phyloP scores from a whole-genome alignment of 176 grass and related monocot species.

The Hsuehochloa calcarea region DNA sequence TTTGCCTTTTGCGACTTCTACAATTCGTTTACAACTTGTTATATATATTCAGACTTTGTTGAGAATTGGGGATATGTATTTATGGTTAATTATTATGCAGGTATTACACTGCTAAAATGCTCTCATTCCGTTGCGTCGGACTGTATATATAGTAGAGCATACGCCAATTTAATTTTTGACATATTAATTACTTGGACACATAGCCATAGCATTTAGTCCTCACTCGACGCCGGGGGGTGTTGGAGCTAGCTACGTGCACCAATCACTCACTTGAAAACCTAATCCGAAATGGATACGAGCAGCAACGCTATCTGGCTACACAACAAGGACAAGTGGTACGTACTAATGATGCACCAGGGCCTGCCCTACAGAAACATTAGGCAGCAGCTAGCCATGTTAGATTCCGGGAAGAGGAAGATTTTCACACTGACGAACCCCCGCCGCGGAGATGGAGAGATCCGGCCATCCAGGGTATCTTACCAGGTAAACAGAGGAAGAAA shows the following conservation, averaged over 20 bases:
- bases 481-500: too few species aligned
- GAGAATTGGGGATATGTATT: neutral
- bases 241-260: too few species aligned
- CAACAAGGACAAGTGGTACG: neutral
- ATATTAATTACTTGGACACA: too few species aligned
- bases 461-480: too few species aligned
- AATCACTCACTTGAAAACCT: too few species aligned
- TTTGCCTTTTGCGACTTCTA: neutral
- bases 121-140: too few species aligned
- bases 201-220: too few species aligned
- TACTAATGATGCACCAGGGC: neutral
- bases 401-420: conserved; percentile 10
- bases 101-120: neutral
- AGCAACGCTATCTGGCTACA: neutral
- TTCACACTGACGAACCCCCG: neutral
- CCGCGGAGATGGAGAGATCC: neutral
- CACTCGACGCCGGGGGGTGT: too few species aligned
- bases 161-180: too few species aligned
- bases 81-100: neutral
- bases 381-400: neutral
- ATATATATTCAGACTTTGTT: neutral
- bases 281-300: neutral
- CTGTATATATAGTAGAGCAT: too few species aligned
- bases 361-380: neutral
- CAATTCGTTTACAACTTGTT: neutral